Base-by-base conservation (phyloP, 2,329 filamentous ascomycete genomes). In the Nannizzia gypsea region DNA sequence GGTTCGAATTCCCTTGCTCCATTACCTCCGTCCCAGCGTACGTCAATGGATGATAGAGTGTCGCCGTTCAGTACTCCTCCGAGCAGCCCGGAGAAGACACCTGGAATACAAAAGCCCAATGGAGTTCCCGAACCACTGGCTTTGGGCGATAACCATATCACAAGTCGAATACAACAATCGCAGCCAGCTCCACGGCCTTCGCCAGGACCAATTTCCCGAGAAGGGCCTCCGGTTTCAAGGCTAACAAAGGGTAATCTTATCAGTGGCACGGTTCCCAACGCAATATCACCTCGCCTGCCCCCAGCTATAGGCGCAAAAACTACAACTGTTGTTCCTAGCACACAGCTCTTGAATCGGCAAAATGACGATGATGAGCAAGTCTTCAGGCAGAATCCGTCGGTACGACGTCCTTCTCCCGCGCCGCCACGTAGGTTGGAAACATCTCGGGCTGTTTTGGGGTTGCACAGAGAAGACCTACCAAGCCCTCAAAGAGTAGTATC, bases 41-140 rank as follows among this genome's bases (percentile, higher is more conserved):
- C 63, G 1, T 64, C 69, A 4, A 68, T 70, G 2, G 77, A 80
- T 46, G 76, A 77, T 34, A 74, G 76, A 57, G 68, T 84, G 0
- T 96, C 92, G 0, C 91, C 92, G 0, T 96, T 96, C 69, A 90
- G 80, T 67, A 96, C 90, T 38, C 90, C 90, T 17, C 90, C 91
- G 0, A 85, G 84, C 65, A 92, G 87, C 68, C 81, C 83, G 3
- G 84, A 82, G 60, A 86, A 80, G 59, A 70, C 77, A 6, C 44
- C 61, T 13, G 48, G 48, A 13, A 24, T 24, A 13, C 26, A 22
- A 31, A 52, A 52, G 24, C 11, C 28, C 26, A 31, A 31, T 28
- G 48, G 22, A 11, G n/a, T 28, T 13, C 48, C 24, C 3, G 48
- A 52, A 6, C 48, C 22, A n/a, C n/a, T 28, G 11, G 28, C 22